phyloP scores from a whole-genome alignment of 2,329 filamentous ascomycete genomes.

The Ophiocordyceps sinensis region DNA sequence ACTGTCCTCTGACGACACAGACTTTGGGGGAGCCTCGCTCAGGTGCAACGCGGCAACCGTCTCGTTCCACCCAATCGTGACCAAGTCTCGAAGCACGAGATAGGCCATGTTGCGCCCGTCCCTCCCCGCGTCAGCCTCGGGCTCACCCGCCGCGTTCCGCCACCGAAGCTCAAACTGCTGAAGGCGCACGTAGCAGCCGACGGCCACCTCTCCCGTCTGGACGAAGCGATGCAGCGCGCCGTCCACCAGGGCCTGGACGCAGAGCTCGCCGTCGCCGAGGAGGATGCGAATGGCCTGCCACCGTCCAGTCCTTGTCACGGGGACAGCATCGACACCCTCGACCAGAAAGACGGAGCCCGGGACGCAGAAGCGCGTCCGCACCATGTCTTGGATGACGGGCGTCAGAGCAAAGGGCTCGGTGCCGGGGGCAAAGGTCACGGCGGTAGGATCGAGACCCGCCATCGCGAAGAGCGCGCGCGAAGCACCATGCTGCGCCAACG shows the following conservation, averaged over 20 bases:
- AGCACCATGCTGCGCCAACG: neutral
- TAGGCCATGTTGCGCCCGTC: constrained; percentile 21
- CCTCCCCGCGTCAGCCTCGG: neutral
- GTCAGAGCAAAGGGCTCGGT: constrained; percentile 12
- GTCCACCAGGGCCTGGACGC: constrained; percentile 36
- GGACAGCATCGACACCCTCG: constrained; percentile 24
- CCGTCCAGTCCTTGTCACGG: constrained; percentile 18
- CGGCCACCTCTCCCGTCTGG: constrained; percentile 26
- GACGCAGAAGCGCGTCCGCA: constrained; percentile 31
- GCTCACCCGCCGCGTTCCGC: constrained; percentile 4
- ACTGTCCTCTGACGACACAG: neutral
- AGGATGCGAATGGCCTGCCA: constrained; percentile 32
- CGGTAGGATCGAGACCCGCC: constrained; percentile 13
- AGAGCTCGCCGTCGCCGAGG: constrained; percentile 37
- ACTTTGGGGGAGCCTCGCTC: neutral
- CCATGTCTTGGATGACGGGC: constrained; percentile 32
- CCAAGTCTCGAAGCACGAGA: constrained; percentile 29
- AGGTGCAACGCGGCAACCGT: constrained; percentile 15
- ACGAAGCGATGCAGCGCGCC: constrained; percentile 33
- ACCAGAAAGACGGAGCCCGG: constrained; percentile 35
- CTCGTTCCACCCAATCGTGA: constrained; percentile 33
- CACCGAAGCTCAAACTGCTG: constrained; percentile 23
- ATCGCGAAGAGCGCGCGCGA: constrained; percentile 3
- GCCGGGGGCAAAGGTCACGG: constrained; percentile 10
- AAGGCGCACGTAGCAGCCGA: constrained; percentile 35